Evolutionary conservation across 805 yeast genomes (phyloP).

Genomic region (Vanderwaltozyma polyspora): DNA sequence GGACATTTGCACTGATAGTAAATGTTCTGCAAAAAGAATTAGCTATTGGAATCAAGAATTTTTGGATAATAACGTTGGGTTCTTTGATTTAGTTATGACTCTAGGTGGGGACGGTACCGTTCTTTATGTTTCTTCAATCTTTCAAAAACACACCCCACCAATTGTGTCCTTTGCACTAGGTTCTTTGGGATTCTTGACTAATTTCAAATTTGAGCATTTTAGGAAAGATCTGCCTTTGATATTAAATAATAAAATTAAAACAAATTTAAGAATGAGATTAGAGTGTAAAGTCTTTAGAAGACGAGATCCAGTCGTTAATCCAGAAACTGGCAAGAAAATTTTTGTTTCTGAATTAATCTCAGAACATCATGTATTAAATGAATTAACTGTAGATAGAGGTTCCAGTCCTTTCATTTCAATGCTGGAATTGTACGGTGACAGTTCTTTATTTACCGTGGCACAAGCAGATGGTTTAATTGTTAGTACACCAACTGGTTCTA

Average conservation of each 20-base stretch:
- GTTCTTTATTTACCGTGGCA: slow-evolving; percentile 71
- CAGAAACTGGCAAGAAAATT: slow-evolving; percentile 36
- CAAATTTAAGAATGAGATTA: slow-evolving; percentile 77
- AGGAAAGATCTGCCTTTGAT: slow-evolving; percentile 45
- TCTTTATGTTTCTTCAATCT: slow-evolving; percentile 73
- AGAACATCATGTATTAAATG: slow-evolving; percentile 72
- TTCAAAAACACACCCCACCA: slow-evolving; percentile 83
- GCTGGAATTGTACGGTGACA: slow-evolving; percentile 83
- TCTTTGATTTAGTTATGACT: slow-evolving; percentile 70
- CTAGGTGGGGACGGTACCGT: slow-evolving; percentile 98
- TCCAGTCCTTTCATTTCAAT: slow-evolving; percentile 88
- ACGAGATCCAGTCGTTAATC: slow-evolving; percentile 23
- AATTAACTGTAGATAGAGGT: slow-evolving; percentile 84
- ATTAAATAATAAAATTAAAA: slow-evolving; percentile 58
- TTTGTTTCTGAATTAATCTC: slow-evolving; percentile 30
- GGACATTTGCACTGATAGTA: slow-evolving; percentile 35
- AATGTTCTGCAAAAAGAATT: slow-evolving; percentile 34
- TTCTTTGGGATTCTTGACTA: slow-evolving; percentile 84
- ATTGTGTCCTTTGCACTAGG: slow-evolving; percentile 83
- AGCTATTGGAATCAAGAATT: slow-evolving; percentile 62
- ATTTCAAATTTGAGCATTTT: slow-evolving; percentile 69
- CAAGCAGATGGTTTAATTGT: slow-evolving; percentile 91
- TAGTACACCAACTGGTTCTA: slow-evolving; percentile 93
- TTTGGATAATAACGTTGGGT: slow-evolving; percentile 32
- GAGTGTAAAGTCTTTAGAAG: slow-evolving; percentile 60